These are phyloP conservation scores for Kodamaea hsintzibuensis DNA, from an alignment of 805 yeast species.

Conservation along the genomic window DNA sequence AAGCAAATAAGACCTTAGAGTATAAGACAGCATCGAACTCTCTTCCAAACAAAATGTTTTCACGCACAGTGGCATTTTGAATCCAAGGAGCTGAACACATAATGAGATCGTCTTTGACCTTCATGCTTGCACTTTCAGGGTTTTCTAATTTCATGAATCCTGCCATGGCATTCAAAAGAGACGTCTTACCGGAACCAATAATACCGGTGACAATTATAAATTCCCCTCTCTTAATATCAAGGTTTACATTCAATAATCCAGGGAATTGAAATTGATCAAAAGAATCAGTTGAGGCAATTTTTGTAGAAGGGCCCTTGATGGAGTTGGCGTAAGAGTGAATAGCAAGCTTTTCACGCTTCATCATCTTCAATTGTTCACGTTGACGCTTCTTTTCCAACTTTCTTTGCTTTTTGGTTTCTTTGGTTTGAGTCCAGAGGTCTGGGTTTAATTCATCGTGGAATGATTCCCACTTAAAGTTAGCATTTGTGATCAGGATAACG, in stretches of 20 bases:
- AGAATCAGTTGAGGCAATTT: constrained; percentile 2
- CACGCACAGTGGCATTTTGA: constrained; percentile 43
- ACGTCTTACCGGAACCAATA: constrained; percentile 46
- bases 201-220: constrained; percentile 44
- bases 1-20: constrained; percentile 32
- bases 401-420: constrained; percentile 12
- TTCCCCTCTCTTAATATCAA: constrained; percentile 32
- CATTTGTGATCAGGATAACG: constrained; percentile 27
- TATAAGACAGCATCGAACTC: constrained; percentile 31
- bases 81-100: constrained; percentile 44
- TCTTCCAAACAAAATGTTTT: constrained; percentile 40
- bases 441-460: constrained; percentile 26
- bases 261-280: constrained; percentile 21
- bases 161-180: constrained; percentile 40
- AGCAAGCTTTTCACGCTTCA: constrained; percentile 13
- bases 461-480: constrained; percentile 33
- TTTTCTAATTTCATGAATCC: constrained; percentile 38
- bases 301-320: neutral
- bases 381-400: constrained; percentile 16
- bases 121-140: constrained; percentile 26
- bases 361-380: constrained; percentile 11
- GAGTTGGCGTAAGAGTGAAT: constrained; percentile 10
- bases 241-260: constrained; percentile 36
- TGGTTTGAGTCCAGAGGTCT: constrained; percentile 24
- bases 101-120: constrained; percentile 30